These are phyloP conservation scores for Camelina sativa DNA, from an alignment of 345 rosid genomes.

Conservation along the genomic window DNA sequence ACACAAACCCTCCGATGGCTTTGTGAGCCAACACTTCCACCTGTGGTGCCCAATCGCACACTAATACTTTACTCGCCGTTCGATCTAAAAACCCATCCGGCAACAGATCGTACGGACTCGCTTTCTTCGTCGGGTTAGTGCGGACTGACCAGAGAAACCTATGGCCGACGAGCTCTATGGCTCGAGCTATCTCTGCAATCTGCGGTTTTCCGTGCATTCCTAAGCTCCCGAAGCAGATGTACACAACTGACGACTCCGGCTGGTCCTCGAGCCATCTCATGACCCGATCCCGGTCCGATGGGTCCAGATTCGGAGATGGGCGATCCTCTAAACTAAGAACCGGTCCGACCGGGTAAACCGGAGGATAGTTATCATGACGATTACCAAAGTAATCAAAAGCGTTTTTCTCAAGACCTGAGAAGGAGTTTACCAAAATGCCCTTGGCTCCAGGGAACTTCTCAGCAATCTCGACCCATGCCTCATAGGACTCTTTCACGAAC, in stretches of 20 bases:
- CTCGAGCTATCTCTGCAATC: conserved; percentile 54
- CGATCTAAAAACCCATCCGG: conserved; percentile 49
- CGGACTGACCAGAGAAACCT: conserved; percentile 47
- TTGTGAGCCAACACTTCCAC: conserved; percentile 47
- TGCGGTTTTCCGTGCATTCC: conserved; percentile 47
- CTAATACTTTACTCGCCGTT: conserved; percentile 33
- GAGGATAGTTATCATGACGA: conserved; percentile 38
- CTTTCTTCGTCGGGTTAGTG: conserved; percentile 36
- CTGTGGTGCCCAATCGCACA: conserved; percentile 55
- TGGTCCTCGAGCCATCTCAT: conserved; percentile 57
- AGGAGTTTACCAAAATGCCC: conserved; percentile 55
- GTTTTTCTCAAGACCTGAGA: conserved; percentile 46
- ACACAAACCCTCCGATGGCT: conserved; percentile 51
- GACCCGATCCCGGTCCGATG: conserved; percentile 30
- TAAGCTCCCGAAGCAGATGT: conserved; percentile 58
- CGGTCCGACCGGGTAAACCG: conserved; percentile 54
- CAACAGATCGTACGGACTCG: conserved; percentile 30
- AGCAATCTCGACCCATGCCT: conserved; percentile 44
- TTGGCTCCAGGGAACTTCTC: conserved; percentile 46
- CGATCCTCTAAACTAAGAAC: conserved; percentile 44
- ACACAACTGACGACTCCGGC: conserved; percentile 52
- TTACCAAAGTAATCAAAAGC: conserved; percentile 43
- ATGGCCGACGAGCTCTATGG: conserved; percentile 46
- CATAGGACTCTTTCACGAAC: conserved; percentile 48
- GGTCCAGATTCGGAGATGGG: conserved; percentile 36